Conservation (phyloP, 106 monocot genomes). For the Acorus calamus region DNA sequence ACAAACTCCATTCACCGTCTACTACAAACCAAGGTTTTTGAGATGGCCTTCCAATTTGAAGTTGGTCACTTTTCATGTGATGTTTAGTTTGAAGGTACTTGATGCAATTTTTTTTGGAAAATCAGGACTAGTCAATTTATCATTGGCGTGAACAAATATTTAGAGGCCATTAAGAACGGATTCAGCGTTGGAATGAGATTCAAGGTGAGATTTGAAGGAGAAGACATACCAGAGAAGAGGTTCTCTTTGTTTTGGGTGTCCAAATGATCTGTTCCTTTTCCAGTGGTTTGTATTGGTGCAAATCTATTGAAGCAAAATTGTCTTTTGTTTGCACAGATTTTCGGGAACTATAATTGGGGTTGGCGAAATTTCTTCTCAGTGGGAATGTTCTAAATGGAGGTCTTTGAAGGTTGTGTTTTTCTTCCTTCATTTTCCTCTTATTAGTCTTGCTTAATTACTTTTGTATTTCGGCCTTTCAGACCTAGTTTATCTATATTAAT, state of each 20-base stretch:
- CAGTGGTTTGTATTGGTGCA: neutral
- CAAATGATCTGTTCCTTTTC: neutral
- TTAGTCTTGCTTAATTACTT: neutral
- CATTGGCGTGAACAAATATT: conserved; percentile 53
- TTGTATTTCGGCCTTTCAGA: too few relatives aligned
- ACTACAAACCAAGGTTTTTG: conserved; percentile 37
- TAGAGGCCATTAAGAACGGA: conserved; percentile 43
- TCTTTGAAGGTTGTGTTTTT: conserved; percentile 44
- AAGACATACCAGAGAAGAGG: conserved; percentile 72
- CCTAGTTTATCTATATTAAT: too few relatives aligned
- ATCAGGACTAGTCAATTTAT: conserved; percentile 66
- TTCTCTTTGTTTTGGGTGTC: conserved; percentile 6
- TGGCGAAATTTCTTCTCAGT: conserved; percentile 57
- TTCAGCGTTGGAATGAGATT: conserved; percentile 52
- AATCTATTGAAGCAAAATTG: neutral
- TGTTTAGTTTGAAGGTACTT: neutral
- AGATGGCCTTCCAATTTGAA: neutral
- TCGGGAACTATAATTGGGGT: conserved; percentile 60
- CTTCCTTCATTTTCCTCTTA: neutral
- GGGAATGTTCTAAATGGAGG: conserved; percentile 71
- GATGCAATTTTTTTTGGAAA: neutral
- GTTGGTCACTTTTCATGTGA: neutral
- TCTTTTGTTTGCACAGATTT: conserved; percentile 25
- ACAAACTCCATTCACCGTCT: conserved; percentile 35
- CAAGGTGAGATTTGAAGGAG: conserved; percentile 82